phyloP scores from a whole-genome alignment of 2,329 filamentous ascomycete species.

The Massarina eburnea region DNA sequence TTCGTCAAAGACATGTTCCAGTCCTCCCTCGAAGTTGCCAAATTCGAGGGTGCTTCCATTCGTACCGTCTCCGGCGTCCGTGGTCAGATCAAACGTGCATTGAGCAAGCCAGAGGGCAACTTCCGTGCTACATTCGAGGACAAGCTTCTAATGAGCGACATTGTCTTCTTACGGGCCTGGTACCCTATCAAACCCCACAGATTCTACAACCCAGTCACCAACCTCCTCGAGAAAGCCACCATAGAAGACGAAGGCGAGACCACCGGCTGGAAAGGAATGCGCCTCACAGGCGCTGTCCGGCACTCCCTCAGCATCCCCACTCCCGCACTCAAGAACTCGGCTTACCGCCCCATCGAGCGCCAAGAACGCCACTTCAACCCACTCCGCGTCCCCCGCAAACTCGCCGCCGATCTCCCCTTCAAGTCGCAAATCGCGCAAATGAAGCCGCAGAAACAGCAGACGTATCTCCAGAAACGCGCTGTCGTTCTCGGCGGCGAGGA shows the following conservation, averaged over 20 bases:
- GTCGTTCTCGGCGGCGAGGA: conserved; percentile 86
- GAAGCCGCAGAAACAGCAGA: conserved; percentile 75
- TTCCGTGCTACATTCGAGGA: conserved; percentile 98
- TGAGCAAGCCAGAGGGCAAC: conserved; percentile 90
- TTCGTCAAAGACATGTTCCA: conserved; percentile 99
- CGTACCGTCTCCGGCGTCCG: conserved; percentile 94
- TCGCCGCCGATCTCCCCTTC: conserved; percentile 85
- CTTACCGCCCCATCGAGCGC: conserved; percentile 69
- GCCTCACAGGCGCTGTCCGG: conserved; percentile 88
- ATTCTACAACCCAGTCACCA: conserved; percentile 96
- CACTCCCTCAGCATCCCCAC: conserved; percentile 73
- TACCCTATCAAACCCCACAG: conserved; percentile 92
- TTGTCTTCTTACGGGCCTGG: conserved; percentile 95
- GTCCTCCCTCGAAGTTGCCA: conserved; percentile 88
- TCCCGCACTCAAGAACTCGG: conserved; percentile 78
- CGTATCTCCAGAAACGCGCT: conserved; percentile 93
- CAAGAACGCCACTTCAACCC: conserved; percentile 57
- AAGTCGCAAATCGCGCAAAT: conserved; percentile 85
- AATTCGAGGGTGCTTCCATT: conserved; percentile 95
- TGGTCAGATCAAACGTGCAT: conserved; percentile 94
- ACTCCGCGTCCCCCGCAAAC: conserved; percentile 72
- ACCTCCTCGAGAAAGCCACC: conserved; percentile 68
- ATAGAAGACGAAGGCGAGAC: conserved; percentile 32
- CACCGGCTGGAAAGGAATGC: conserved; percentile 81
- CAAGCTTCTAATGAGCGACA: conserved; percentile 95